Percentiles rank a stretch among this genome's conserved stretches.
Conservation (phyloP, 164 flowering plant species). For the Santalum album region DNA sequence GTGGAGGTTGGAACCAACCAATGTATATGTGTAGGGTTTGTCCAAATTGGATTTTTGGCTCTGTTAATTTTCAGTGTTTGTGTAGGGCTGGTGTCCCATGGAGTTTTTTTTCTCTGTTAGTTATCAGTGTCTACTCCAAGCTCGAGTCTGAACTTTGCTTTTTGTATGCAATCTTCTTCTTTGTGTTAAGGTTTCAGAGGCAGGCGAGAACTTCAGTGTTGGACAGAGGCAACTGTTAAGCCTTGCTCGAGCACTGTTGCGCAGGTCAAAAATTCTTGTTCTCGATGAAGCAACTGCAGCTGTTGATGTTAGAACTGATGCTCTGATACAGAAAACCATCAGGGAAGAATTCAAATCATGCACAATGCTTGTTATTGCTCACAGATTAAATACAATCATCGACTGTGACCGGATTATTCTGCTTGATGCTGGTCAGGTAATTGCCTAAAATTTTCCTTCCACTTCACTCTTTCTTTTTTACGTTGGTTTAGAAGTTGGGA, state of each 20-base stretch:
- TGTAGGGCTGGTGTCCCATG: too few species aligned
- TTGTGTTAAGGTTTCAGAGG: constrained; percentile 70
- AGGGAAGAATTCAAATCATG: constrained; percentile 92
- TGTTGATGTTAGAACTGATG: constrained; percentile 98
- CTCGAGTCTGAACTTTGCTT: too few species aligned
- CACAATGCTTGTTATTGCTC: constrained; percentile 97
- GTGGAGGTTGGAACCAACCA: too few species aligned
- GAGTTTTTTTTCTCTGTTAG: too few species aligned
- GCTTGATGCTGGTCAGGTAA: constrained; percentile 82
- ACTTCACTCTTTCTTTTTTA: too few species aligned
- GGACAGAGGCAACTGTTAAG: constrained; percentile 95
- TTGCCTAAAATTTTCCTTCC: not conserved
- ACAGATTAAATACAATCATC: constrained; percentile 87
- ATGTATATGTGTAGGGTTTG: too few species aligned
- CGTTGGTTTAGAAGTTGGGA: too few species aligned
- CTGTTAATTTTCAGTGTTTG: too few species aligned
- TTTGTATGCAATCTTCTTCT: not conserved
- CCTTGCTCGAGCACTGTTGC: constrained; percentile 91
- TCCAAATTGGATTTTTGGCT: too few species aligned
- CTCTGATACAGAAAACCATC: constrained; percentile 94
- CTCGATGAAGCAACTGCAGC: constrained; percentile 99
- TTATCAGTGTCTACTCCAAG: too few species aligned
- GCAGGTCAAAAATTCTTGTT: constrained; percentile 94
- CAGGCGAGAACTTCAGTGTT: constrained; percentile 98
- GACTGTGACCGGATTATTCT: constrained; percentile 88